phyloP scores from a whole-genome alignment of 306 rosid genomes.

The Sicyos baderoa region DNA sequence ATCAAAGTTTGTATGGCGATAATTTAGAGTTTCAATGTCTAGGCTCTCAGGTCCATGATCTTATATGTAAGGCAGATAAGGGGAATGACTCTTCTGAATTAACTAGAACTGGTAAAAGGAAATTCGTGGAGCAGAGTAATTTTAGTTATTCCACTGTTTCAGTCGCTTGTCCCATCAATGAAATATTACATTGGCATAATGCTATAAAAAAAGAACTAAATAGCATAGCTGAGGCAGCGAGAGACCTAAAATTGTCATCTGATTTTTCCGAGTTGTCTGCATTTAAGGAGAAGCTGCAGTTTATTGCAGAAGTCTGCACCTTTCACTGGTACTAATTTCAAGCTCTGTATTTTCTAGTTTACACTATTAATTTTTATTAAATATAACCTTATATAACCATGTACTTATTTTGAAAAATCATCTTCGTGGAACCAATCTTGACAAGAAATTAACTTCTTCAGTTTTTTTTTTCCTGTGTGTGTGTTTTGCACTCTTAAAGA shows the following conservation, averaged over 20 bases:
- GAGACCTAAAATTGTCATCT: constrained; percentile 39
- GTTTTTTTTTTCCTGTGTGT: not conserved
- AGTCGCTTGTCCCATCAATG: constrained; percentile 72
- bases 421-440: not conserved
- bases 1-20: constrained; percentile 32
- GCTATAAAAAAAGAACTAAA: constrained; percentile 78
- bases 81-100: constrained; percentile 43
- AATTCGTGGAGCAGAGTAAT: constrained; percentile 44
- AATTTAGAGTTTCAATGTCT: constrained; percentile 2
- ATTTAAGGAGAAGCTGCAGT: constrained; percentile 79
- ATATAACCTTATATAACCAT: not conserved
- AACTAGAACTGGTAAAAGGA: constrained; percentile 66
- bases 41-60: not conserved
- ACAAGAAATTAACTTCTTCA: not conserved
- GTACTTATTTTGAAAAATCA: not conserved
- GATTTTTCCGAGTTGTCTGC: constrained; percentile 70
- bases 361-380: not conserved
- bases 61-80: constrained; percentile 23
- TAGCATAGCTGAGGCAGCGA: constrained; percentile 60
- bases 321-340: constrained; percentile 67
- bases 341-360: not conserved
- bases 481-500: not conserved
- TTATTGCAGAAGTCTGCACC: constrained; percentile 93
- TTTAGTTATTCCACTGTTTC: constrained; percentile 37
- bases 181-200: constrained; percentile 92